These are phyloP conservation scores for Casaregolazyma lundiana DNA, from an alignment of 1,139 yeast genomes.

Conservation along the genomic window DNA sequence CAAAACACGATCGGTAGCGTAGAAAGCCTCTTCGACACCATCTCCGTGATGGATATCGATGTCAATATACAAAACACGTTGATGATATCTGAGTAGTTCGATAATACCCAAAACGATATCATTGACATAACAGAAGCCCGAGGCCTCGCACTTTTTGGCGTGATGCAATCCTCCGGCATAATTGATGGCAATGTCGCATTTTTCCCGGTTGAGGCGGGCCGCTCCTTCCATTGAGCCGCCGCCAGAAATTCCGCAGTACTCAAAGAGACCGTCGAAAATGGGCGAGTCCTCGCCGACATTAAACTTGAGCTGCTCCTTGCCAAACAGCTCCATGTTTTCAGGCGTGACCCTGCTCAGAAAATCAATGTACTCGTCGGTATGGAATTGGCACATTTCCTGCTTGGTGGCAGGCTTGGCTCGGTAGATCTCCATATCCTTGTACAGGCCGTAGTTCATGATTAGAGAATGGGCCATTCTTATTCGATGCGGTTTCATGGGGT, in stretches of 20 bases:
- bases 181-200: constrained; percentile 92
- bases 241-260: constrained; percentile 88
- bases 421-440: constrained; percentile 95
- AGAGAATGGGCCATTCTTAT: constrained; percentile 98
- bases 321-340: constrained; percentile 84
- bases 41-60: constrained; percentile 98
- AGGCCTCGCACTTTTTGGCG: constrained; percentile 92
- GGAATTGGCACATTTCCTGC: constrained; percentile 98
- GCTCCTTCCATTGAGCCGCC: constrained; percentile 99
- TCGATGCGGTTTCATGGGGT: constrained; percentile 98
- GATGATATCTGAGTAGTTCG: constrained; percentile 84
- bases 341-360: constrained; percentile 91
- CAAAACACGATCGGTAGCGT: constrained; percentile 95
- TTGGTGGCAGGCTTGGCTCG: constrained; percentile 97
- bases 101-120: constrained; percentile 89
- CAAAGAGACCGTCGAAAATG: constrained; percentile 92
- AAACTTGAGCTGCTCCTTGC: constrained; percentile 89
- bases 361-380: constrained; percentile 95
- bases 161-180: constrained; percentile 98
- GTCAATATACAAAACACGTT: constrained; percentile 91
- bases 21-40: constrained; percentile 97
- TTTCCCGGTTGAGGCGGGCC: constrained; percentile 84
- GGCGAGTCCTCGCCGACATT: constrained; percentile 98
- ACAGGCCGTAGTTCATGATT: constrained; percentile 94
- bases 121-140: constrained; percentile 90